A percentile compares a stretch with the other conserved stretches of the same genome.
phyloP scores from a whole-genome alignment of 306 rosid species.

The Alnus glutinosa region DNA sequence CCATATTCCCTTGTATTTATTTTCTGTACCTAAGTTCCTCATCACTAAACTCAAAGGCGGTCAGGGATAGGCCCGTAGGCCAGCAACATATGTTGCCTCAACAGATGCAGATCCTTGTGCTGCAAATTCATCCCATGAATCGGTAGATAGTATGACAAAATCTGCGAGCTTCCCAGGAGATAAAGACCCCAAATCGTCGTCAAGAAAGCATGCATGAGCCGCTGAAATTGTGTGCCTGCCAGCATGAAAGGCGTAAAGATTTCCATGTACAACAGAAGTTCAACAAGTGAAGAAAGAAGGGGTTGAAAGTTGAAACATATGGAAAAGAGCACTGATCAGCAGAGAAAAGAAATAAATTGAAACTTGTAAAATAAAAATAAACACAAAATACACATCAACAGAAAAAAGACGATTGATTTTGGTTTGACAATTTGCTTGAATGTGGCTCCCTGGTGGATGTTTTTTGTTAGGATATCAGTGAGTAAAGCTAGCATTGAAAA shows the following conservation, averaged over 20 bases:
- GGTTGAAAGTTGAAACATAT: conserved; percentile 6
- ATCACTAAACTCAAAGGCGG: conserved; percentile 9
- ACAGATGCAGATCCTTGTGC: conserved; percentile 60
- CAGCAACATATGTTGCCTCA: conserved; percentile 75
- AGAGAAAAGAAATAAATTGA: not conserved
- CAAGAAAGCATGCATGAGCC: conserved; percentile 84
- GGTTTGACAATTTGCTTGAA: not conserved
- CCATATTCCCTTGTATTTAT: not conserved
- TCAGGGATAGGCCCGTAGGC: conserved; percentile 69
- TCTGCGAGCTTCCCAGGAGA: conserved; percentile 78
- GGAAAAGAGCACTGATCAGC: conserved; percentile 10
- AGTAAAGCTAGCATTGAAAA: not conserved
- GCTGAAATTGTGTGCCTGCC: conserved; percentile 78
- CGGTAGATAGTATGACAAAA: conserved; percentile 63
- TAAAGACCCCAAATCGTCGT: conserved; percentile 65
- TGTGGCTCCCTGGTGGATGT: not conserved
- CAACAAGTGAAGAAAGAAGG: not conserved
- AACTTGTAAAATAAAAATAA: not conserved
- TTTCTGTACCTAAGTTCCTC: not conserved
- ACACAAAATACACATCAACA: not conserved
- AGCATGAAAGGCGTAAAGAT: conserved; percentile 11
- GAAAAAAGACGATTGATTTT: not conserved
- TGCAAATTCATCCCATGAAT: conserved; percentile 64
- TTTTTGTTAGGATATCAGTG: not conserved
- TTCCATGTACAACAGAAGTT: not conserved